Evolutionary conservation across 2,329 filamentous ascomycete species (phyloP).

Genomic region (Aspergillus floridensis): DNA sequence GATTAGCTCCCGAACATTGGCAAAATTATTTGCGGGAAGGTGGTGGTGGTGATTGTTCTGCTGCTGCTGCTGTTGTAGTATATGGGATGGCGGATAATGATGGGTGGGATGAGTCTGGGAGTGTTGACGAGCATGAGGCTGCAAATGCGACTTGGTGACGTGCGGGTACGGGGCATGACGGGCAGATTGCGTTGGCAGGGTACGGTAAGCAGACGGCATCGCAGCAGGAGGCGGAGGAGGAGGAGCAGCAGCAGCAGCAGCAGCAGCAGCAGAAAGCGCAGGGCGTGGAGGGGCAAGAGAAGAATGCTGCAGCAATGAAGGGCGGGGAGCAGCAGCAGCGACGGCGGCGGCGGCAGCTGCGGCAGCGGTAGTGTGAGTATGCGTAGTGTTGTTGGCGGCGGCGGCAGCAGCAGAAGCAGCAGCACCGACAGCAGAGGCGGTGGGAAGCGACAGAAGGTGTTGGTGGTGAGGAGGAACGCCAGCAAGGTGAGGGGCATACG

Average conservation of each 20-base stretch:
- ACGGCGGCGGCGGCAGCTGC: constrained; percentile 15
- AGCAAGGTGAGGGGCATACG: constrained; percentile 12
- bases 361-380: constrained; percentile 11
- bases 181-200: constrained; percentile 36
- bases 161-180: constrained; percentile 40
- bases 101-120: constrained; percentile 18
- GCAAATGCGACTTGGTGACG: constrained; percentile 32
- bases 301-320: constrained; percentile 33
- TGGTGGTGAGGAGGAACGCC: constrained; percentile 16
- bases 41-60: constrained; percentile 22
- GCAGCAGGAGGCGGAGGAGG: constrained; percentile 34
- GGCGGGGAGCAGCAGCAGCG: constrained; percentile 25
- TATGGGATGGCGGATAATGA: constrained; percentile 14
- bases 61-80: constrained; percentile 18
- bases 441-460: constrained; percentile 4
- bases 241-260: constrained; percentile 30
- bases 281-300: constrained; percentile 36
- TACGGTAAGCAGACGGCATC: constrained; percentile 46
- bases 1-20: constrained; percentile 42
- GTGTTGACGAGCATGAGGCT: constrained; percentile 21
- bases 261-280: constrained; percentile 26
- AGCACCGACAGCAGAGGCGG: constrained; percentile 5
- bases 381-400: constrained; percentile 15
- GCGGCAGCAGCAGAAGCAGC: constrained; percentile 18
- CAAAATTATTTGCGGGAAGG: constrained; percentile 39